Evolutionary conservation across 2,329 filamentous ascomycete genomes (phyloP), one percentile per base, ranked within the genome.

Genomic region (Trichophyton mentagrophytes): DNA sequence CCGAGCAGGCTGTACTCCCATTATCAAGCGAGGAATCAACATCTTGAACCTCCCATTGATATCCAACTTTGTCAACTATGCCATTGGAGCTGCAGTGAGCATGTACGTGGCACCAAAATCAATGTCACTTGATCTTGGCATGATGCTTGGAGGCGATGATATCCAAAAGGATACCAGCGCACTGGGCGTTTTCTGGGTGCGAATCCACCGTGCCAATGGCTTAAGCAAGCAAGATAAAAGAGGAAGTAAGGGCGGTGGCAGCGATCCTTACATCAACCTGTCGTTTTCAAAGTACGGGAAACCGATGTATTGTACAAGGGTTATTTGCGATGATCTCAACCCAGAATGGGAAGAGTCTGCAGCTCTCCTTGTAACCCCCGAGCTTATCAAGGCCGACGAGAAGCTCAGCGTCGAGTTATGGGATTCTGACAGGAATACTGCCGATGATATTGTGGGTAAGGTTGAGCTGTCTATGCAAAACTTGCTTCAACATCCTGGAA

Each of bases 271-370:
- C 72, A 95, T 97, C 70, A 96, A 92, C 36, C 81, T 97, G 40
- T 87, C 88, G 46, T 97, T 95, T 78, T 95, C 89, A 68, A 96
- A 97, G 73, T 97, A 96, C 67, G 89, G 88, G 61, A 99, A 99
- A 76, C 92, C 92, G 1, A 95, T 96, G 83, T 97, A 96, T 74
- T 96, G 91, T 73, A 97, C 93, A 1, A 85, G 93, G 56, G 91
- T 97, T 58, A 96, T 97, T 65, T 90, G 92, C 59, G 92, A 97
- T 69, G 88, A 96, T 66, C 80, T 96, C 60, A 95, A 97, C 69
- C 93, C 93, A 0, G 80, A 96, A 3, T 97, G 95, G 78, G 88
- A 93, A 68, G 93, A 97, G 74, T 88, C 84, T 1, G 85, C 89
- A 49, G 90, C 89, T 1, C 79, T 97, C 17, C 78, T 96, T 15